Evolutionary conservation across 495 filamentous ascomycete genomes (phyloP), one percentile per base, ranked within the genome.

Genomic region (Tuber aestivum): DNA sequence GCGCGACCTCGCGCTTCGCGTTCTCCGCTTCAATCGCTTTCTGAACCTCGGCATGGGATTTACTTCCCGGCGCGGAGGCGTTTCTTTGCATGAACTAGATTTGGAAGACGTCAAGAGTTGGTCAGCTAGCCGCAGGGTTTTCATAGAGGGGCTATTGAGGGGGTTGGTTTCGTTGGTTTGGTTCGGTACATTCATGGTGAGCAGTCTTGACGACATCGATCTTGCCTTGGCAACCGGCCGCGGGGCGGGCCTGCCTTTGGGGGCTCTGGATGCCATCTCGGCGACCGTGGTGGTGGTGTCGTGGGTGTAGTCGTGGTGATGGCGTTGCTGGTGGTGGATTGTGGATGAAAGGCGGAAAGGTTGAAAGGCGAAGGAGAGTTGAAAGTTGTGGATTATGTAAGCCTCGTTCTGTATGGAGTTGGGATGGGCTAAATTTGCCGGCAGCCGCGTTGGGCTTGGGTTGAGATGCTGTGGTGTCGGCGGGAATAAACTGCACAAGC

Each of bases 61-160:
- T 75, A 77, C 83, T 78, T 83, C 84, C 76, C 78, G 86, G 78
- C 80, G 87, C 79, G 10, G 88, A 87, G 74, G 92, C 92, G 71
- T 92, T 92, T 78, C 95, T 89, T 88, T 97, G 95, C 95, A 99
- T 99, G 84, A 99, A 99, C 89, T 92, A 71, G 65, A 75, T 40
- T 21, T 38, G 32, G 72, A 20, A 48, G 3, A 48, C 50, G 75
- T 79, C 40, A 77, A 45, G 21, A 56, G 56, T 65, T 65, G 18
- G 45, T n/a, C 21, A 65, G 56, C 27, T 27, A 14, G 50, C 23
- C 50, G 50, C n/a, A 61, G n/a, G 44, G 41, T 20, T 21, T 41
- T 35, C 68, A 65, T 71, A 44, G 75, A 42, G 38, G 35, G 37
- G n/a, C 12, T 50, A 1, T 50, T 50, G 45, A 69, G 38, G 35